Conservation (phyloP, 345 rosid genomes). For the Sapria himalayana region DNA sequence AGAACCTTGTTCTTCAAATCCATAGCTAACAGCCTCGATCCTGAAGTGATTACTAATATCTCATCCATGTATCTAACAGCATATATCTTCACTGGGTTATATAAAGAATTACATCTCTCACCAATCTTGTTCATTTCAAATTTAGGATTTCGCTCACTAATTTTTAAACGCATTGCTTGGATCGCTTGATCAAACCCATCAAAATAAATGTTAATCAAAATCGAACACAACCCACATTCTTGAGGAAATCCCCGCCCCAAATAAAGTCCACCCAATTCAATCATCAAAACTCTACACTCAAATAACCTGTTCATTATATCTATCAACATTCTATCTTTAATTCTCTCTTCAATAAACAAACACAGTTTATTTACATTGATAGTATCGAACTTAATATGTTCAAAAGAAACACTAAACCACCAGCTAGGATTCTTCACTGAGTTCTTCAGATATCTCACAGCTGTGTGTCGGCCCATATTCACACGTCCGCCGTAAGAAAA, state of each 20-base stretch:
- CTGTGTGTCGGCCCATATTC: constrained; percentile 89
- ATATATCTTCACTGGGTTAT: constrained; percentile 43
- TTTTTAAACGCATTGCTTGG: constrained; percentile 36
- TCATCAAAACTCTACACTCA: constrained; percentile 25
- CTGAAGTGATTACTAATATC: constrained; percentile 60
- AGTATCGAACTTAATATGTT: constrained; percentile 15
- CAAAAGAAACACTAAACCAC: constrained; percentile 70
- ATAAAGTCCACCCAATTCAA: constrained; percentile 42
- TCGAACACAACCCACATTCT: constrained; percentile 46
- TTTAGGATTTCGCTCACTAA: constrained; percentile 28
- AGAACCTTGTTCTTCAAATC: constrained; percentile 41
- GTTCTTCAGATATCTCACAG: constrained; percentile 59
- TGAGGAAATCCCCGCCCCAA: constrained; percentile 79
- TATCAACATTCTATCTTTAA: constrained; percentile 30
- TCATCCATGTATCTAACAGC: constrained; percentile 80
- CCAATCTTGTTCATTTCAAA: constrained; percentile 15
- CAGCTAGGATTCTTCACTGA: constrained; percentile 54
- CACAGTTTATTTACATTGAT: constrained; percentile 32
- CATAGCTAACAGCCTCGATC: constrained; percentile 40
- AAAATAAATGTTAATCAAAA: constrained; percentile 59
- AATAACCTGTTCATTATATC: constrained; percentile 36
- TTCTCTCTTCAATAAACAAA: constrained; percentile 31
- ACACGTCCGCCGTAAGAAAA: constrained; percentile 75
- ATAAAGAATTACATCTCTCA: constrained; percentile 23
- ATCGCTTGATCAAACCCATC: constrained; percentile 45